Conservation (phyloP, 2,329 filamentous ascomycete species). For the Colletotrichum kahawae region DNA sequence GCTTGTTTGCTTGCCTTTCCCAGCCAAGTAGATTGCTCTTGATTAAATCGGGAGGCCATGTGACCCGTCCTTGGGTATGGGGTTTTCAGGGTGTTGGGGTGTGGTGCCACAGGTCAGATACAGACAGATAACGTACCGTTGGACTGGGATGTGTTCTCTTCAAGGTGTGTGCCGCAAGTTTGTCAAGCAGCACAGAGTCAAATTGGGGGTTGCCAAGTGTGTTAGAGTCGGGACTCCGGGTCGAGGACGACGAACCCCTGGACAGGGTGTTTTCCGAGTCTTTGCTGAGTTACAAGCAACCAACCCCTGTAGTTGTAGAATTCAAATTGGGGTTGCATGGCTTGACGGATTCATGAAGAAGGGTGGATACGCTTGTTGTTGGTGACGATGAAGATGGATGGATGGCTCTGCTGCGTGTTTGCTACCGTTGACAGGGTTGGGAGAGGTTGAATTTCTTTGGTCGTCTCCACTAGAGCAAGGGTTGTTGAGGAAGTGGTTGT, state of each 20-base stretch:
- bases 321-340: background rate
- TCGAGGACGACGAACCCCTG: background rate
- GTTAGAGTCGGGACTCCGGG: background rate
- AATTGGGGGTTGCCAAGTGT: background rate
- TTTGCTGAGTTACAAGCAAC: background rate
- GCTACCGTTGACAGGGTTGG: background rate
- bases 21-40: background rate
- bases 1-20: background rate
- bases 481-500: background rate
- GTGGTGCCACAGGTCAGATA: background rate
- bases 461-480: background rate
- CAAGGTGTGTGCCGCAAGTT: background rate
- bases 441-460: background rate
- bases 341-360: background rate
- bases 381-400: background rate
- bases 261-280: background rate
- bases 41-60: background rate
- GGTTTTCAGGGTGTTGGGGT: background rate
- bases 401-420: background rate
- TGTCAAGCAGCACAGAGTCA: background rate
- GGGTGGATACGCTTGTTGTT: background rate
- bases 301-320: background rate
- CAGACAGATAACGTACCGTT: background rate
- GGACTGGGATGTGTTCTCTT: background rate
- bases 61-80: background rate